These are phyloP conservation scores for Dothideomycetes sp. DNA, from an alignment of 2,329 filamentous ascomycete genomes.

Conservation along the genomic window DNA sequence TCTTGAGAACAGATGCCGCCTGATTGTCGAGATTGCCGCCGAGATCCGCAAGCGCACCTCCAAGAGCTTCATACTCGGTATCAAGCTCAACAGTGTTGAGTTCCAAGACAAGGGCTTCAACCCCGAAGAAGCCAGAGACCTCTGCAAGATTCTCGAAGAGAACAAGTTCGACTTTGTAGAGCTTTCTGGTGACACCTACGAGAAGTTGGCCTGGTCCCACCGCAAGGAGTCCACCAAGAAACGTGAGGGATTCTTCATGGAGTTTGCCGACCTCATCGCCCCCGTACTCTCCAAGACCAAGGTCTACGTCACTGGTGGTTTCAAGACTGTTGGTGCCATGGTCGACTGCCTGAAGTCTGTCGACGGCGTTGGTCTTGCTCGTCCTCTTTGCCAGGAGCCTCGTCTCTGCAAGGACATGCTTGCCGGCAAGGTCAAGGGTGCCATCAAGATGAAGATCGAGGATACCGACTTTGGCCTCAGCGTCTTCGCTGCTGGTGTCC, in stretches of 20 bases:
- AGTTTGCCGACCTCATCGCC: constrained; percentile 45
- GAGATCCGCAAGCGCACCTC: constrained; percentile 26
- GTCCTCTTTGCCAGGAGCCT: constrained; percentile 42
- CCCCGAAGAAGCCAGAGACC: constrained; percentile 37
- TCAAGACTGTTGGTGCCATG: constrained; percentile 47
- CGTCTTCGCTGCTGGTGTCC: constrained; percentile 35
- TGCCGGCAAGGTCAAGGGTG: constrained; percentile 33
- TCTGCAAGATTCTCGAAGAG: constrained; percentile 39
- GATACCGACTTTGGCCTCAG: constrained; percentile 42
- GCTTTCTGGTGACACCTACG: constrained; percentile 50
- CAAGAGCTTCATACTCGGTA: constrained; percentile 35
- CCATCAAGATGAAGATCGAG: constrained; percentile 36
- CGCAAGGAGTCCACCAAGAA: constrained; percentile 44
- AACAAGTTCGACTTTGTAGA: constrained; percentile 47
- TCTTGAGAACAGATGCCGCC: constrained; percentile 30
- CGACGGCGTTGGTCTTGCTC: constrained; percentile 49
- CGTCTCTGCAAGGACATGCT: constrained; percentile 35
- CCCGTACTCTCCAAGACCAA: constrained; percentile 40
- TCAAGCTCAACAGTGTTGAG: constrained; percentile 50
- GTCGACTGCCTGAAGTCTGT: constrained; percentile 45
- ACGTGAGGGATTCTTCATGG: constrained; percentile 48
- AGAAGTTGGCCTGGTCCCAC: constrained; percentile 41
- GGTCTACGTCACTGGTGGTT: constrained; percentile 48
- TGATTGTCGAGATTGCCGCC: constrained; percentile 29
- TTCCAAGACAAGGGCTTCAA: constrained; percentile 43